A percentile compares a stretch with the other conserved stretches of the same genome.
phyloP scores from a whole-genome alignment of 1,139 yeast genomes.

The Taphrina betulina region DNA sequence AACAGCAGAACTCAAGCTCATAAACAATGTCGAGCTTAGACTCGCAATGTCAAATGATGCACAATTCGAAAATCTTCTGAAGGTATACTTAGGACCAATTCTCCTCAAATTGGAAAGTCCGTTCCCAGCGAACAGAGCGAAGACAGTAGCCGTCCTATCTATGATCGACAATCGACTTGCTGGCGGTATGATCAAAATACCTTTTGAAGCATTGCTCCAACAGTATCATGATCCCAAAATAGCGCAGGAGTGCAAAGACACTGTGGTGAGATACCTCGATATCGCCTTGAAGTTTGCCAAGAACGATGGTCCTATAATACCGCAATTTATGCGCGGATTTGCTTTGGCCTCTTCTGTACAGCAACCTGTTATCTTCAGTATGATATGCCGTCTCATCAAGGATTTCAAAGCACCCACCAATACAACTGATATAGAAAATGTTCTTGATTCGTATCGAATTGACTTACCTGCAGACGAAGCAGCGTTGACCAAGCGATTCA shows the following conservation, averaged over 20 bases:
- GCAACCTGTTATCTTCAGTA: background rate
- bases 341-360: background rate
- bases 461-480: background rate
- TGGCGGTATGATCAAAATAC: slow-evolving; percentile 57
- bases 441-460: background rate
- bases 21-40: slow-evolving; percentile 63
- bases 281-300: slow-evolving; percentile 28
- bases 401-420: background rate
- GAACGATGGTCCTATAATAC: no score
- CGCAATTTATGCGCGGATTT: background rate
- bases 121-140: slow-evolving; percentile 63
- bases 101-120: slow-evolving; percentile 75
- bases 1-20: slow-evolving; percentile 6
- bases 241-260: slow-evolving; percentile 30
- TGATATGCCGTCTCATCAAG: background rate
- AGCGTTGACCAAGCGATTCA: background rate
- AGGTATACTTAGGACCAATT: slow-evolving; percentile 70
- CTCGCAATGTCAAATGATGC: slow-evolving; percentile 73
- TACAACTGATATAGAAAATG: background rate
- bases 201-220: slow-evolving; percentile 58
- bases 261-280: slow-evolving; percentile 36
- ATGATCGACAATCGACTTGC: slow-evolving; percentile 53
- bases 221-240: slow-evolving; percentile 62
- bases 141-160: slow-evolving; percentile 53
- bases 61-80: slow-evolving; percentile 62